Base-by-base conservation (phyloP, 139 green algal genomes). In the Auxenochlorella protothecoides region DNA sequence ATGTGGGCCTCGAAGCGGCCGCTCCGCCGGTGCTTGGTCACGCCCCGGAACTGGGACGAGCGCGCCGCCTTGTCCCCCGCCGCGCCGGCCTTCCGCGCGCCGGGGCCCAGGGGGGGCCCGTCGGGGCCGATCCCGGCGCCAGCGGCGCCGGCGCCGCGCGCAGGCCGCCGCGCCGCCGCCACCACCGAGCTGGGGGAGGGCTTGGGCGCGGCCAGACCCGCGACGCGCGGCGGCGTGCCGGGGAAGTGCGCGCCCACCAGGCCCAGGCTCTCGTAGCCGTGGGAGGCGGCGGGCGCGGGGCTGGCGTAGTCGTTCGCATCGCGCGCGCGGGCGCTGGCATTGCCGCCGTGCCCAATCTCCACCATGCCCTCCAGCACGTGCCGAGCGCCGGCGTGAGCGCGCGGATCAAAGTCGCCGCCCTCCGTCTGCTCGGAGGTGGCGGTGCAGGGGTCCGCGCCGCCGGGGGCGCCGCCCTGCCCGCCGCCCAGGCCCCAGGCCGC, bases 11-110 rank as follows among this genome's bases (percentile, higher is more conserved):
- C 79, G 61, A 60, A 86, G 55, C 79, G 72, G 4, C 87, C 86
- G 54, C 82, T 90, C 59, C 90, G 80, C 13, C 83, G 72, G 82
- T 96, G 90, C 63, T 84, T 85, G 10, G 88, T 96, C 7, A 95
- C 90, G 7, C 90, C 90, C 2, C 89, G 69, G 76, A 80, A 96
- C 53, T 72, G 64, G 5, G 78, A 88, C 5, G 80, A 84, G 10
- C 84, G 74, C 54, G 53, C 59, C 14, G 51, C 56, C 55, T 12
- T 64, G 15, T 60, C 44, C 59, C 52, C 64, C 27, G 6, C 15
- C 16, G 16, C 61, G 55, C 11, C 9, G 15, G 16, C 6, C 51
- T n/a, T 69, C 44, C 27, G 27, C 27, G 27, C 15, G 59, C 59
- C 59, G n/a, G 68, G 8, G 68, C 59, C 9, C 10, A 56, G 65